Evolutionary conservation across 75 land plant genomes (phyloP).

Genomic region (Selaginella tamariscina): DNA sequence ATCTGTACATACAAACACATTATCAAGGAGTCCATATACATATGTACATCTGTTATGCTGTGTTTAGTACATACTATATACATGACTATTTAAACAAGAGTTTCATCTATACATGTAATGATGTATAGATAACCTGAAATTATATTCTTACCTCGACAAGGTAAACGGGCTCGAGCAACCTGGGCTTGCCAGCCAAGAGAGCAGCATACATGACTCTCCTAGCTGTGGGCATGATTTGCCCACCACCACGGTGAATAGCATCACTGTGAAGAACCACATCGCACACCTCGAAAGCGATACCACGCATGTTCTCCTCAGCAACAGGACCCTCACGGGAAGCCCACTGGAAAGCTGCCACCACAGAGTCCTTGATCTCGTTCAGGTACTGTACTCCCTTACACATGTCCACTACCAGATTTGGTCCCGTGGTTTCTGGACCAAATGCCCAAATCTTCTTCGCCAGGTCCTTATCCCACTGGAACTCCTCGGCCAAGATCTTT

Average conservation of each 20-base stretch:
- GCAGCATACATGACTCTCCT: conserved; percentile 49
- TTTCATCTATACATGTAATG: no score
- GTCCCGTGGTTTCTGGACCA: conserved; percentile 63
- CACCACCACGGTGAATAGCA: conserved; percentile 64
- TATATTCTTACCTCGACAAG: no score
- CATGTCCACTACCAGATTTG: conserved; percentile 60
- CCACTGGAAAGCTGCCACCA: conserved; percentile 71
- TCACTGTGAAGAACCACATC: conserved; percentile 58
- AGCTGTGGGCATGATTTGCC: conserved; percentile 52
- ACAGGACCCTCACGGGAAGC: conserved; percentile 56
- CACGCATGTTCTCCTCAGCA: conserved; percentile 59
- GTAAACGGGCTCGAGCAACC: conserved; percentile 40
- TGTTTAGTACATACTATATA: no score
- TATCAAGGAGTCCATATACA: no score
- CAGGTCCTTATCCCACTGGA: conserved; percentile 67
- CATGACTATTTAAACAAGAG: no score
- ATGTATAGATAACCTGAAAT: no score
- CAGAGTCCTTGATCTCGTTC: conserved; percentile 36
- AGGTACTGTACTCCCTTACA: conserved; percentile 56
- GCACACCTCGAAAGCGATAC: conserved; percentile 53
- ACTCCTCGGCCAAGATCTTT: conserved; percentile 46
- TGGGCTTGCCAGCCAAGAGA: conserved; percentile 48
- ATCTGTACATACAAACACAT: no score
- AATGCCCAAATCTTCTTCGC: conserved; percentile 67
- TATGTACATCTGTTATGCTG: no score